Base-by-base conservation (phyloP, 768 basidiomycete species). In the Leccinum sublutescens region DNA sequence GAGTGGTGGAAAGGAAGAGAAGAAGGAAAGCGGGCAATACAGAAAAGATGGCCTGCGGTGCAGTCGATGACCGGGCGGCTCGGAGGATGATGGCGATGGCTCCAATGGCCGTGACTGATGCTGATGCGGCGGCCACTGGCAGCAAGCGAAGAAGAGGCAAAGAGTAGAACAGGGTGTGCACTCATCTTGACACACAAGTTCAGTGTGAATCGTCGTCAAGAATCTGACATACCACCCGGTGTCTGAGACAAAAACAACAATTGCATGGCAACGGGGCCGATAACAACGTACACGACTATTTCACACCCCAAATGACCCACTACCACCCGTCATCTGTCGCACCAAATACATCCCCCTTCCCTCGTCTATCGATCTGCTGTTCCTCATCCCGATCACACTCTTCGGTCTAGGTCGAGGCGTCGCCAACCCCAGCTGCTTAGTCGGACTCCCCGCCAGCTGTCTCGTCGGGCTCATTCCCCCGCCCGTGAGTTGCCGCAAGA, bases 351-450 rank as follows among this genome's bases (percentile, higher is more conserved):
- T 84, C 9, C 82, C 73, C 55, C 73, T 82, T 38, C 85, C 88
- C 69, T 89, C 88, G 62, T 89, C 89, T 29, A 80, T 68, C 57
- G 85, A 86, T 67, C 82, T 85, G 23, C 75, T 80, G 58, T 75
- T 80, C 64, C 89, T 78, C 73, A 87, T 84, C 14, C 88, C 89
- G 57, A 88, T 84, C 25, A 89, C 87, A 66, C 88, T 91, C 78
- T 88, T 91, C 11, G 91, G 91, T 56, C 91, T 76, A 9, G 88
- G 84, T 47, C 84, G 77, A 19, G 75, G 69, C 15, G 66, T 70
- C 1, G 56, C 66, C 11, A 76, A 75, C 36, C 80, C 81, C 53
- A 87, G 59, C 64, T 86, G 84, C 69, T 91, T 92, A 34, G 88
- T 90, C 12, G 91, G 88, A 61, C 88, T 91, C 21, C 73, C 73